Evolutionary conservation across 352 stramenopile species (phyloP).

Genomic region (Aphanomyces invadans): DNA sequence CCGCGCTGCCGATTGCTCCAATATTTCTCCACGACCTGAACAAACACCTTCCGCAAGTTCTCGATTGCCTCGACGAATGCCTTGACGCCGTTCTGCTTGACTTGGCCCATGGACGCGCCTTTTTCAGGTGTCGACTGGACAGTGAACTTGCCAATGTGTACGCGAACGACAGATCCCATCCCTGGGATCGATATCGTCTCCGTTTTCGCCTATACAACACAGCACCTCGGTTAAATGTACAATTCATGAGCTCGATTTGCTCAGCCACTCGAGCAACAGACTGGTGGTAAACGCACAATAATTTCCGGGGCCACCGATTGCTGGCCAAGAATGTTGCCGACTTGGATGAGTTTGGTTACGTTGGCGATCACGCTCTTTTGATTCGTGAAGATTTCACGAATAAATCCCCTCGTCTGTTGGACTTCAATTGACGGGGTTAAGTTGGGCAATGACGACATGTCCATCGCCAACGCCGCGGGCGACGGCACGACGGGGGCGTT

Average conservation of each 20-base stretch:
- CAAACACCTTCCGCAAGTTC: neutral
- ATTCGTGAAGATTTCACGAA: neutral
- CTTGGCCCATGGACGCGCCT: neutral
- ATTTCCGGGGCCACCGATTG: neutral
- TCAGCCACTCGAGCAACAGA: no score
- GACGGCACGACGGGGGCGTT: neutral
- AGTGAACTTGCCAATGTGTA: neutral
- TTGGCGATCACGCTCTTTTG: neutral
- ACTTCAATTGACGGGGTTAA: neutral
- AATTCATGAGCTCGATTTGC: no score
- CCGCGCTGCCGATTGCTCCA: neutral
- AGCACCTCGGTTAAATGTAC: no score
- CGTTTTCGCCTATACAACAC: neutral
- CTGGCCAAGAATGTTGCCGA: neutral
- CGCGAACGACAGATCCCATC: neutral
- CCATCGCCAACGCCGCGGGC: neutral
- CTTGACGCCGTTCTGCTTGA: neutral
- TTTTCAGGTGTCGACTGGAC: neutral
- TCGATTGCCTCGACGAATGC: neutral
- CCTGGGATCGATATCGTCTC: neutral
- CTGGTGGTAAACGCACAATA: neutral
- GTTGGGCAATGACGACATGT: neutral
- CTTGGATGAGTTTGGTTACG: neutral
- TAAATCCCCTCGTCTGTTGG: neutral
- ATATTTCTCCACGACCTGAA: neutral